Evolutionary conservation across 2,329 filamentous ascomycete species (phyloP), one percentile per base, ranked within the genome.

Genomic region (Tolypocladium album): DNA sequence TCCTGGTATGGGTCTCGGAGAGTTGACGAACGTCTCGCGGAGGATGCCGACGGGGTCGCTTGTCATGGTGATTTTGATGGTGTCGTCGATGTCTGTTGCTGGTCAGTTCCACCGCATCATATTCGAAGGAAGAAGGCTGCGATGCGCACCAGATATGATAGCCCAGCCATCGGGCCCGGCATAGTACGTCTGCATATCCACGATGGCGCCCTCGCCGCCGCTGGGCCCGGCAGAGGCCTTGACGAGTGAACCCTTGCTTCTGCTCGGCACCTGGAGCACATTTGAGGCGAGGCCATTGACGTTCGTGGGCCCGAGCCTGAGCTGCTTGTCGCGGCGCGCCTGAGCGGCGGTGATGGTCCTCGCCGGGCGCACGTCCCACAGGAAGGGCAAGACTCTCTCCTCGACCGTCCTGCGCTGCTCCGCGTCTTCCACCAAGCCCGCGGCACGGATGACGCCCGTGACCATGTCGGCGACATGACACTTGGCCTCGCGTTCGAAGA

Each of bases 31-130:
- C 0, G 93, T 97, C 58, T 88, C 88, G 55, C 84, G 82, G 6
- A 97, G 78, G 67, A 97, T 93, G 3, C 91, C 90, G 9, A 88
- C 80, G 0, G 91, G 87, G 57, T 90, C 88, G 52, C 87, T 84
- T 0, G 93, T 96, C 71, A 89, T 80, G 0, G 93, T 97, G 65
- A 92, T 78, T 74, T 97, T 97, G 78, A 97, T 96, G 0, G 92
- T 96, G 74, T 97, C 93, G 70, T 97, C 94, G 65, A 97, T 84
- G 67, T 97, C 93, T 87, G 56, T 7, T n/a, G 2, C 50, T 36
- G 31, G 50, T 53, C 31, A 53, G 50, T 9, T 34, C 17, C 2
- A 20, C 40, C 42, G 17, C 34, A 11, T 4, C 5, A 12, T 2
- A 5, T 11, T 4, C 3, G 2, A 58, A 2, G 13, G 38, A 39